Percentiles rank a stretch among this genome's conserved stretches.
phyloP scores from a whole-genome alignment of 2,329 filamentous ascomycete species.

The Colletotrichum camelliae region DNA sequence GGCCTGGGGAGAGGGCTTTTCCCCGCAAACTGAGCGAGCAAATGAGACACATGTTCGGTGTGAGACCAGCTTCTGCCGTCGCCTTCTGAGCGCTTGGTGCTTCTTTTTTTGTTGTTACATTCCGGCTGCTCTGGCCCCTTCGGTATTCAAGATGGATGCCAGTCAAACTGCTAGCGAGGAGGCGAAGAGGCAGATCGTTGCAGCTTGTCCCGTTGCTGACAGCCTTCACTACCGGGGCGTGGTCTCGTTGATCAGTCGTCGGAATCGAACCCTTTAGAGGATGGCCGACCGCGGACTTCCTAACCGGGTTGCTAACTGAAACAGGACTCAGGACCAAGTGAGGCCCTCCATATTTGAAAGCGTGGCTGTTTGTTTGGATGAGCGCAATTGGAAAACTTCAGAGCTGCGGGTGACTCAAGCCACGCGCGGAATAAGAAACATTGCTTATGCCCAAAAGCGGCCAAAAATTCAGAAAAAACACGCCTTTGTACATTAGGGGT shows the following conservation, averaged over 20 bases:
- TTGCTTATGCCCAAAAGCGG: not conserved
- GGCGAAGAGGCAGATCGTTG: not conserved
- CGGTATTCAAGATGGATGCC: not conserved
- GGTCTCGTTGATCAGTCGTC: not conserved
- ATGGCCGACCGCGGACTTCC: not conserved
- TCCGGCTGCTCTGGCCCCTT: not conserved
- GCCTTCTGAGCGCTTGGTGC: not conserved
- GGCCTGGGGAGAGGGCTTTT: not conserved
- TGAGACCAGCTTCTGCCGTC: not conserved
- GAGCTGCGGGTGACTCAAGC: conserved; percentile 6
- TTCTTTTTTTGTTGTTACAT: not conserved
- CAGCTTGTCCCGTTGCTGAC: not conserved
- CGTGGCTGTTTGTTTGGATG: not conserved
- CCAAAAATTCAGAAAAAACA: not conserved
- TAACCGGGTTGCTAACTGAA: not conserved
- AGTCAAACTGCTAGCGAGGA: not conserved
- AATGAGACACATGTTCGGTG: not conserved
- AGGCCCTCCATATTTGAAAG: not conserved
- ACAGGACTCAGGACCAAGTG: not conserved
- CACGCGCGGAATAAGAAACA: conserved; percentile 5
- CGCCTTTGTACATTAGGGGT: not conserved
- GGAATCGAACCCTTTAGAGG: not conserved
- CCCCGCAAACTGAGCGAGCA: not conserved
- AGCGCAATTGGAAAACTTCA: not conserved
- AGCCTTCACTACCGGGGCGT: not conserved